Evolutionary conservation across 306 rosid genomes (phyloP).

Genomic region (Corylus americana): DNA sequence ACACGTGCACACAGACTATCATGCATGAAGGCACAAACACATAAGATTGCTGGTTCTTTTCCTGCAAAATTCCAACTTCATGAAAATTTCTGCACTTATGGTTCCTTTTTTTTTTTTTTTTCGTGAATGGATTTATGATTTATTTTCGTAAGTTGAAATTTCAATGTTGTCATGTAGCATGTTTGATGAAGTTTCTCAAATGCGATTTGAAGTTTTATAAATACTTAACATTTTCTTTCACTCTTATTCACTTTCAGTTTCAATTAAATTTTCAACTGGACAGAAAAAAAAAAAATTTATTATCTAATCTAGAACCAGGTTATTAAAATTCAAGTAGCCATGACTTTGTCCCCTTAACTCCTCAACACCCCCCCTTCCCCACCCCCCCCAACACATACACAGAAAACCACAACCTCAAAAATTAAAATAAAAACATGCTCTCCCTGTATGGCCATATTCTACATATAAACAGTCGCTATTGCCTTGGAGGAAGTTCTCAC

Average conservation of each 20-base stretch:
- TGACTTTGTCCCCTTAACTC: neutral
- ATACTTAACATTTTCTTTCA: neutral
- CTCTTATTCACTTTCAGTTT: neutral
- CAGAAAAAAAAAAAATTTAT: neutral
- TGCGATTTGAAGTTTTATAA: neutral
- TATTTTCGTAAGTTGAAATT: neutral
- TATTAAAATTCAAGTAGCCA: neutral
- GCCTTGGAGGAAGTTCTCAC: constrained; percentile 28
- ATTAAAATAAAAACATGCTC: neutral
- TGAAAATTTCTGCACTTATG: neutral
- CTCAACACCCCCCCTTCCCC: neutral
- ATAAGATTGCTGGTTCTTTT: neutral
- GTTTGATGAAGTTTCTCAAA: neutral
- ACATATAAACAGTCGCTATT: constrained; percentile 7
- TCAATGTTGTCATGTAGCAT: neutral
- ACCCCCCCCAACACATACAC: neutral
- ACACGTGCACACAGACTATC: neutral
- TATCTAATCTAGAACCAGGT: neutral
- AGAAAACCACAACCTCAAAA: neutral
- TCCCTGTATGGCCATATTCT: neutral
- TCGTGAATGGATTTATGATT: neutral
- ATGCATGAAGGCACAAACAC: neutral
- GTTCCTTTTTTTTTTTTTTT: neutral
- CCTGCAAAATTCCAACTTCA: neutral
- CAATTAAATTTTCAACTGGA: neutral